These are phyloP conservation scores for Daldinia sp. DNA, from an alignment of 2,329 filamentous ascomycete species.

Conservation along the genomic window DNA sequence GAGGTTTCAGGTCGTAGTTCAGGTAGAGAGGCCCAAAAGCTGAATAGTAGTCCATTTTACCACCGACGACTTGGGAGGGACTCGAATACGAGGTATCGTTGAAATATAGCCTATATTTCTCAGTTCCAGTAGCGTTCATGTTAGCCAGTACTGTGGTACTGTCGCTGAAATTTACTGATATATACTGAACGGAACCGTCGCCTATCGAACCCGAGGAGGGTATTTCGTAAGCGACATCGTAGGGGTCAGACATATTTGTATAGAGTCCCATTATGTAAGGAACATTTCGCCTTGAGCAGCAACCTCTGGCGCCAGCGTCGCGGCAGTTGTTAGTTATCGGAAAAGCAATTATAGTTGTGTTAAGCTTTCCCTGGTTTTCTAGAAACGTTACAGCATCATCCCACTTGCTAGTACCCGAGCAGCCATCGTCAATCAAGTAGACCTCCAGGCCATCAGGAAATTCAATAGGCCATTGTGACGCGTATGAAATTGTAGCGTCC, in stretches of 20 bases:
- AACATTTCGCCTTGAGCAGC: conserved; percentile 16
- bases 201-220: conserved; percentile 38
- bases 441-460: conserved; percentile 29
- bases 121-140: conserved; percentile 26
- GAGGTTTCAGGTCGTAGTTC: conserved; percentile 48
- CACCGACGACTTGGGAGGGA: conserved; percentile 30
- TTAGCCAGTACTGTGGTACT: conserved; percentile 27
- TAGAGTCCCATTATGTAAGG: conserved; percentile 39
- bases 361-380: conserved; percentile 31
- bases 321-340: conserved; percentile 36
- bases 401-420: conserved; percentile 28
- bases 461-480: conserved; percentile 42
- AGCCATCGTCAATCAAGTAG: conserved; percentile 35
- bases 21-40: conserved; percentile 42
- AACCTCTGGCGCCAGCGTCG: conserved; percentile 26
- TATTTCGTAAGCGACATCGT: conserved; percentile 37
- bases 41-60: conserved; percentile 44
- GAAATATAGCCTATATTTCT: conserved; percentile 39
- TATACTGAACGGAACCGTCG: conserved; percentile 35
- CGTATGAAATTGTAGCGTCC: conserved; percentile 35
- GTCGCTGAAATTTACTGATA: conserved; percentile 26
- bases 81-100: conserved; percentile 39
- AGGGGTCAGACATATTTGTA: conserved; percentile 28
- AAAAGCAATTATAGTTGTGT: conserved; percentile 40
- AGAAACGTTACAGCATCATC: conserved; percentile 28